Evolutionary conservation across 2,329 filamentous ascomycete species (phyloP).

Genomic region (Cladosporium colombiae): DNA sequence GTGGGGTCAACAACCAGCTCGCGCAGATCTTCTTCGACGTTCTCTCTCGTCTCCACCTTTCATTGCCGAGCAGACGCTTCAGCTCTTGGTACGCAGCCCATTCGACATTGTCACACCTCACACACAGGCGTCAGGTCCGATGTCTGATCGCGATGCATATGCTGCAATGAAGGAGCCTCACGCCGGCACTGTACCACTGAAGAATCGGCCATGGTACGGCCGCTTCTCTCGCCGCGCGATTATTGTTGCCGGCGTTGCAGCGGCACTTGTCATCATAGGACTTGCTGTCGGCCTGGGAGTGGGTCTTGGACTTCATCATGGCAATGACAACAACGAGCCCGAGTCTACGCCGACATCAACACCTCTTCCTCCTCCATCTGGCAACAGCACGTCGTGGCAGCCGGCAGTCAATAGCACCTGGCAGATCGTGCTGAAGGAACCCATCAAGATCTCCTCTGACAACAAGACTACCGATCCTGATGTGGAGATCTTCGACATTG

Average conservation of each 20-base stretch:
- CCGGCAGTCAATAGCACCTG: constrained; percentile 56
- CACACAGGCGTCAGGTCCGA: constrained; percentile 5
- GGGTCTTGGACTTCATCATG: constrained; percentile 13
- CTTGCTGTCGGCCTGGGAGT: constrained; percentile 21
- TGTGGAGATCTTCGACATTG: constrained; percentile 62
- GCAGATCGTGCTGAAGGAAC: constrained; percentile 61
- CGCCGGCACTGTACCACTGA: constrained; percentile 1
- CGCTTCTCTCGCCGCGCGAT: constrained; percentile 17
- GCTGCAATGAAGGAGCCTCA: constrained; percentile 16
- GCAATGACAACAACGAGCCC: constrained; percentile 3
- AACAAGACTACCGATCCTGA: constrained; percentile 47
- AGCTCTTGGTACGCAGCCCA: background rate
- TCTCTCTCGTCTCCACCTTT: background rate
- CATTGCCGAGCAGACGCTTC: constrained; percentile 1
- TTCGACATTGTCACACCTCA: background rate
- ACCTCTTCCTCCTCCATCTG: background rate
- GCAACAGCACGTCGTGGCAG: constrained; percentile 30
- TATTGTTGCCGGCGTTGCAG: constrained; percentile 14
- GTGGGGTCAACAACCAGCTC: constrained; percentile 7
- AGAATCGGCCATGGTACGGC: background rate
- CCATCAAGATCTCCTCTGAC: constrained; percentile 39
- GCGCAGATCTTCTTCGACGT: constrained; percentile 8
- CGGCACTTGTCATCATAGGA: constrained; percentile 18
- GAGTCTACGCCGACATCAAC: background rate
- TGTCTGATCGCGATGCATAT: constrained; percentile 11